These are phyloP conservation scores for Penicillium freii DNA, from an alignment of 2,329 filamentous ascomycete genomes.

Conservation along the genomic window DNA sequence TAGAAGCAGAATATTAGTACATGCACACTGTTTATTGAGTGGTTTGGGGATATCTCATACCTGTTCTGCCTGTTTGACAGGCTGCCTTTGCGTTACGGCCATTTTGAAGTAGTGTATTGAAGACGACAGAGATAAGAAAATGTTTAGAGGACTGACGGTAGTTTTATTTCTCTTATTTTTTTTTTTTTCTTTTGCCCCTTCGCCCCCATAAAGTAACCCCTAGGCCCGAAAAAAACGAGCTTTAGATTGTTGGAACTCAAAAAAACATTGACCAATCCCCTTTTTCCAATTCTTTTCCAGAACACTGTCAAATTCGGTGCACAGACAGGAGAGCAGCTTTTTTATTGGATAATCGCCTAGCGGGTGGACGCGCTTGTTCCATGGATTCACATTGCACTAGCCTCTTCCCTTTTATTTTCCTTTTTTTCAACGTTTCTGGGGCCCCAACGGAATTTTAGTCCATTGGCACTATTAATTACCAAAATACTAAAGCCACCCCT, in stretches of 20 bases:
- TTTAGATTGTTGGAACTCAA: slow-evolving; percentile 3
- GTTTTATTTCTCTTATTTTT: slow-evolving; percentile 2
- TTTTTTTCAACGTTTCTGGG: slow-evolving; percentile 6
- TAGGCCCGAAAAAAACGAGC: slow-evolving; percentile 3
- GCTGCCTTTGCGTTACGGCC: slow-evolving; percentile 3
- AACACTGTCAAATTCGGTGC: slow-evolving; percentile 8
- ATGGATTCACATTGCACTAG: slow-evolving; percentile 7
- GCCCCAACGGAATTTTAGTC: slow-evolving; percentile 3
- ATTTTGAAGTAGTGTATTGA: neutral
- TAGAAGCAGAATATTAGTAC: neutral
- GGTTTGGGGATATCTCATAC: neutral
- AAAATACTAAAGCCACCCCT: neutral
- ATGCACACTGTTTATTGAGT: neutral
- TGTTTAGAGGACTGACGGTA: neutral
- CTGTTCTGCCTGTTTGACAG: slow-evolving; percentile 5
- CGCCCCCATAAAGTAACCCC: slow-evolving; percentile 3
- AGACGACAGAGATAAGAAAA: neutral
- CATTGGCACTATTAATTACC: no score
- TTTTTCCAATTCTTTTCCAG: slow-evolving; percentile 9
- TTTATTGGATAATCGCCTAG: neutral
- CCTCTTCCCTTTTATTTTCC: neutral
- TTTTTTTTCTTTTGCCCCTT: neutral
- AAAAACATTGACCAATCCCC: neutral
- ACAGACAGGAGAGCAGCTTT: neutral
- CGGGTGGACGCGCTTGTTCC: slow-evolving; percentile 4